Conservation (phyloP, 2,329 filamentous ascomycete genomes). For the Clarireedia monteithiana region DNA sequence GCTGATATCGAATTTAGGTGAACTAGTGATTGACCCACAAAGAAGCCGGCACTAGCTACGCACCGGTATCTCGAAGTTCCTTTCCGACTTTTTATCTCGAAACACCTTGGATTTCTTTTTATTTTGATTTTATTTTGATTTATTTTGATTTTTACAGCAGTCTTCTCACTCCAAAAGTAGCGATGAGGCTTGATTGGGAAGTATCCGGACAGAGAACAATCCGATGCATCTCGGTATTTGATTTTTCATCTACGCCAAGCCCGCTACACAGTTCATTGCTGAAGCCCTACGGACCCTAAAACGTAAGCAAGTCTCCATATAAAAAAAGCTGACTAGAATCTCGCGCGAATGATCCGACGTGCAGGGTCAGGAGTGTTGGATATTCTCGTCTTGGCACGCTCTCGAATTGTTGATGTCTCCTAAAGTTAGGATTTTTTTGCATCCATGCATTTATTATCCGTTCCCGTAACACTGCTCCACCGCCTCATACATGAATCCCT, state of each 20-base stretch:
- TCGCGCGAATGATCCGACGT: not conserved
- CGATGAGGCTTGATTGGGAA: not conserved
- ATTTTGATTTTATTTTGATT: no score
- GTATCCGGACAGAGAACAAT: not conserved
- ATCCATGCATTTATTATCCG: no score
- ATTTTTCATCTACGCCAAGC: not conserved
- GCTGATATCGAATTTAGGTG: conserved; percentile 2
- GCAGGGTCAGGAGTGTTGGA: not conserved
- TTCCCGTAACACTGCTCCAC: no score
- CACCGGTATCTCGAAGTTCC: not conserved
- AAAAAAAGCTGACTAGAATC: not conserved
- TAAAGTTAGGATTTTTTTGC: not conserved
- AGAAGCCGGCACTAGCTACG: conserved; percentile 6
- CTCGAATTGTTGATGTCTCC: not conserved
- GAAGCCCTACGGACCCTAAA: not conserved
- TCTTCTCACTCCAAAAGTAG: not conserved
- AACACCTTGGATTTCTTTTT: not conserved
- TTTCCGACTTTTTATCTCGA: not conserved
- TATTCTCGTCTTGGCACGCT: not conserved
- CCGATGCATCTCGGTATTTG: not conserved
- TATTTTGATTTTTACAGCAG: not conserved
- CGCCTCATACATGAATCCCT: no score
- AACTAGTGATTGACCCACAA: conserved; percentile 3
- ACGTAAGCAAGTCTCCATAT: not conserved
- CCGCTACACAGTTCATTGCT: not conserved